A percentile compares a stretch with the other conserved stretches of the same genome.
These are phyloP conservation scores for Colletotrichum tanaceti DNA, from an alignment of 2,329 filamentous ascomycete species.

Conservation along the genomic window DNA sequence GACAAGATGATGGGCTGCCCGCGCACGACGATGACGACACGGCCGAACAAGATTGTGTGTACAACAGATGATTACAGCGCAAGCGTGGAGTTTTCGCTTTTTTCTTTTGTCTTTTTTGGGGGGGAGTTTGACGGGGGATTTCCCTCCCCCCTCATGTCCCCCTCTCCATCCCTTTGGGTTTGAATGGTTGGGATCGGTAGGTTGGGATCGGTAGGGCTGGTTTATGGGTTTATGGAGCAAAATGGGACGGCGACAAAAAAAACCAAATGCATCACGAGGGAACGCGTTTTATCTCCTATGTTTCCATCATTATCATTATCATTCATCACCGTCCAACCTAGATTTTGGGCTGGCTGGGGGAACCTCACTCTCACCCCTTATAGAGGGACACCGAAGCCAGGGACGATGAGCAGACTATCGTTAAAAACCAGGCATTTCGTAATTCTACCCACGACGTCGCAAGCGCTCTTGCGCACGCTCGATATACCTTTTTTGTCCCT, in stretches of 20 bases:
- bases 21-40: slow-evolving; percentile 28
- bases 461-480: slow-evolving; percentile 14
- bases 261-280: neutral
- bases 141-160: too few relatives aligned
- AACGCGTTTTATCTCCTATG: too few relatives aligned
- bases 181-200: neutral
- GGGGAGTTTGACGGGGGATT: too few relatives aligned
- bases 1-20: slow-evolving; percentile 3
- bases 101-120: neutral
- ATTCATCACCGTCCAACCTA: slow-evolving; percentile 6
- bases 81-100: slow-evolving; percentile 38
- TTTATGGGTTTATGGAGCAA: slow-evolving; percentile 1
- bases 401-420: slow-evolving; percentile 30
- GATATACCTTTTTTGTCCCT: neutral
- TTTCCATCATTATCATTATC: neutral
- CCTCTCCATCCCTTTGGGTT: neutral
- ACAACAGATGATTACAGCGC: slow-evolving; percentile 33
- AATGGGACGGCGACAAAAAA: slow-evolving; percentile 1
- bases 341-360: slow-evolving; percentile 18
- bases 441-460: slow-evolving; percentile 26
- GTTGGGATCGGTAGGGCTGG: too few relatives aligned
- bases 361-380: neutral
- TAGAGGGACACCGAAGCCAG: neutral
- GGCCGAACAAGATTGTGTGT: slow-evolving; percentile 35
- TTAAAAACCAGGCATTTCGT: slow-evolving; percentile 29